Evolutionary conservation across 2,329 filamentous ascomycete species (phyloP).

Genomic region (Lecanicillium sp.): DNA sequence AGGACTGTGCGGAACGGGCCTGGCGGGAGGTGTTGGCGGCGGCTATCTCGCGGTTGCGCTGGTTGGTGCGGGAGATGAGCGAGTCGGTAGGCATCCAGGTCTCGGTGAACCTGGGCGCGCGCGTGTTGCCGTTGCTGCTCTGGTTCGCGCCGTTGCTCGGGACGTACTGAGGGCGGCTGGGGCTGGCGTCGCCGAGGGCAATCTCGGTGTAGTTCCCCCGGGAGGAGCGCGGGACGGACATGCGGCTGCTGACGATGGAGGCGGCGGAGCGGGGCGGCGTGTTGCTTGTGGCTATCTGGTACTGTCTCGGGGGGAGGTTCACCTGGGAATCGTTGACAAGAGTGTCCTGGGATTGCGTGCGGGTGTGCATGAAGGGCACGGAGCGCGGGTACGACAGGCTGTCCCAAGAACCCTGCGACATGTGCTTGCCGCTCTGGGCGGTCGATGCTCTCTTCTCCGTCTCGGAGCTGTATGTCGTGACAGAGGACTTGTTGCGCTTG

Average conservation of each 20-base stretch:
- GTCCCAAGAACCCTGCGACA: slow-evolving; percentile 40
- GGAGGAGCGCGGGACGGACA: slow-evolving; percentile 33
- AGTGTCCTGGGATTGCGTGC: slow-evolving; percentile 56
- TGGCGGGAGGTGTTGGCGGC: slow-evolving; percentile 28
- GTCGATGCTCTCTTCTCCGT: slow-evolving; percentile 57
- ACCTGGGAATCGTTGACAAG: slow-evolving; percentile 47
- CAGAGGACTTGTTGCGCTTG: slow-evolving; percentile 65
- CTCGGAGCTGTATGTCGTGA: slow-evolving; percentile 40
- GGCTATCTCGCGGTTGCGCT: slow-evolving; percentile 41
- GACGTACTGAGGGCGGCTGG: slow-evolving; percentile 22
- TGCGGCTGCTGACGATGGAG: slow-evolving; percentile 41
- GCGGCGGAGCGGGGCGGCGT: slow-evolving; percentile 39
- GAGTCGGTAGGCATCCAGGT: slow-evolving; percentile 51
- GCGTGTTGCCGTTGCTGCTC: slow-evolving; percentile 24
- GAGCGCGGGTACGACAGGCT: slow-evolving; percentile 44
- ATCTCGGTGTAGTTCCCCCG: slow-evolving; percentile 46
- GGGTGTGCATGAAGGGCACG: slow-evolving; percentile 76
- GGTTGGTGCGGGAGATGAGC: slow-evolving; percentile 47
- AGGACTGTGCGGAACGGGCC: slow-evolving; percentile 31
- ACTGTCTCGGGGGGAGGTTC: slow-evolving; percentile 50
- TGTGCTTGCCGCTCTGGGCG: slow-evolving; percentile 35
- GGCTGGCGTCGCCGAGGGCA: slow-evolving; percentile 35
- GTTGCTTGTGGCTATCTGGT: slow-evolving; percentile 41
- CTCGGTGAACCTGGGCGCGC: slow-evolving; percentile 45
- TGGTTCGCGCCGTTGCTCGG: slow-evolving; percentile 18